These are phyloP conservation scores for Saccharomycopsis sp. DNA, from an alignment of 805 yeast species.

Conservation along the genomic window DNA sequence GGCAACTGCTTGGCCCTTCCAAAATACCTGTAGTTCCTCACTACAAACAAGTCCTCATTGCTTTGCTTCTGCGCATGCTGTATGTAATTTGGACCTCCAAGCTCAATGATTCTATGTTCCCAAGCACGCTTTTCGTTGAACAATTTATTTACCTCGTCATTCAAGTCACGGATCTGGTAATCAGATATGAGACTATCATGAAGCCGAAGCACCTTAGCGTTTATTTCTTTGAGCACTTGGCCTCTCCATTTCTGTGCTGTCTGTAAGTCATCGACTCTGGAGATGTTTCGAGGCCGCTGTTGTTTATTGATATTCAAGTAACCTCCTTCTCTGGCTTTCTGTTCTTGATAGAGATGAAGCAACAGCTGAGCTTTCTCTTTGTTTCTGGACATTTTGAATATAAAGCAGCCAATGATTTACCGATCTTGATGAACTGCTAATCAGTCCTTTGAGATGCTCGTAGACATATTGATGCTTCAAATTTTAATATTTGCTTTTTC, in stretches of 20 bases:
- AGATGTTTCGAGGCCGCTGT: constrained; percentile 55
- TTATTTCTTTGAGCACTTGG: constrained; percentile 57
- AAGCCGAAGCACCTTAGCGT: constrained; percentile 50
- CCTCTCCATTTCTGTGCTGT: constrained; percentile 70
- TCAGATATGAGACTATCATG: constrained; percentile 58
- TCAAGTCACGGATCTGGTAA: constrained; percentile 59
- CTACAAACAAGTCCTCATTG: constrained; percentile 23
- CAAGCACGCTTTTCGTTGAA: constrained; percentile 65
- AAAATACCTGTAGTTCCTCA: constrained; percentile 62
- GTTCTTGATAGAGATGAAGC: constrained; percentile 57
- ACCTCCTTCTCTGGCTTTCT: constrained; percentile 52
- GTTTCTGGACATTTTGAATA: constrained; percentile 58
- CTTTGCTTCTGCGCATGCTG: constrained; percentile 23
- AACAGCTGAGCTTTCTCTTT: constrained; percentile 70
- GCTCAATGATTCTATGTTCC: constrained; percentile 64
- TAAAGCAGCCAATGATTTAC: too few relatives aligned
- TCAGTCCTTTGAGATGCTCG: too few relatives aligned
- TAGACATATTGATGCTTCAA: neutral
- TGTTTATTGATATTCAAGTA: constrained; percentile 48
- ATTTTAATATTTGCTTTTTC: neutral
- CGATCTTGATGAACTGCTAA: too few relatives aligned
- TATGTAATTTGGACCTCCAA: constrained; percentile 71
- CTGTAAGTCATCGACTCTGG: constrained; percentile 43
- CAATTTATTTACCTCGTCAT: constrained; percentile 64
- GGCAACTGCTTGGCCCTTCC: constrained; percentile 81